Base-by-base conservation (phyloP, 345 rosid species). In the Eucalyptus viminalis region DNA sequence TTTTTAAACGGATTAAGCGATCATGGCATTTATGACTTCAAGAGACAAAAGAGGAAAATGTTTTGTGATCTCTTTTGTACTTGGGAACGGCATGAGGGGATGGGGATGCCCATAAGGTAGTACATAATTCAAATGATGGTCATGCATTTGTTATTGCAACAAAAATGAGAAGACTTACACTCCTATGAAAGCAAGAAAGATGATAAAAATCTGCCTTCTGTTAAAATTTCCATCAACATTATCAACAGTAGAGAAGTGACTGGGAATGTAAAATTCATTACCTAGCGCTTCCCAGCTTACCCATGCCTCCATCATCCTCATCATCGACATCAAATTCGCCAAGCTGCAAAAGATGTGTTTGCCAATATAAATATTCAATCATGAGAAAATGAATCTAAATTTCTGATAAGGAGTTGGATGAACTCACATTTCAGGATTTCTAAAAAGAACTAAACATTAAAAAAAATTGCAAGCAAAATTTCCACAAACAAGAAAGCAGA, bases 241-340 rank as follows among this genome's bases (percentile, higher is more conserved):
- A 76, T 76, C 47, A 40, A 76, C 85, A 25, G 47, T 40, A 40
- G 44, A 76, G 47, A 40, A 76, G 47, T 40, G 85, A 76, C 13
- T 19, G 83, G 47, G 47, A 76, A 76, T 25, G 45, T 76, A 22
- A 21, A 37, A 76, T 40, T 21, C 47, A 21, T 40, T 76, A 76
- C 85, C 85, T 76, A 76, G 45, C 76, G 40, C 17, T 76, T 76
- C 85, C 85, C 85, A 21, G 29, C 85, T 76, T 87, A 45, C 90
- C 93, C 16, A 76, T 88, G 15, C 92, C 95, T 56, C 92, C 96
- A 56, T 91, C 93, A 19, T 88, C 90, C 27, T 88, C 89, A 27
- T 90, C 92, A 14, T 87, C 91, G 8, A 86, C 90, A 67, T 89
- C 93, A 88, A 94, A 93, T 86, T 89, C 88, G 51, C 89, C 96